Evolutionary conservation across 805 yeast genomes (phyloP).

Genomic region (Lipomyces lipofer): DNA sequence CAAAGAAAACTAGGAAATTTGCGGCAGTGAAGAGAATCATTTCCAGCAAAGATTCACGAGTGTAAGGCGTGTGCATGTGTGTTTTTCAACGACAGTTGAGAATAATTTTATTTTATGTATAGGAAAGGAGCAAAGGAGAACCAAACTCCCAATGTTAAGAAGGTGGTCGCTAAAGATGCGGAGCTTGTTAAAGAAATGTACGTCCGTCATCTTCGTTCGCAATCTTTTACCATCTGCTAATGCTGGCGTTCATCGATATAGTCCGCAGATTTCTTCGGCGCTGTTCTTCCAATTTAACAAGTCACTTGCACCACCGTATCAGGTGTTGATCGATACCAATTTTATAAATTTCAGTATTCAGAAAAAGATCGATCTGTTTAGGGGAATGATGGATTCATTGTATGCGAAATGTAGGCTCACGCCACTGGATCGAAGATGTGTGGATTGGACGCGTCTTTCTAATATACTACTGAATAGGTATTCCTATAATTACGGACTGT

Average conservation of each 20-base stretch:
- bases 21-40: constrained; percentile 87
- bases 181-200: constrained; percentile 66
- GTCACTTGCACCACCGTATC: constrained; percentile 97
- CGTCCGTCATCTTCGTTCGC: constrained; percentile 9
- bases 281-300: constrained; percentile 91
- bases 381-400: constrained; percentile 95
- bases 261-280: constrained; percentile 93
- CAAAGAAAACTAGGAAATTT: constrained; percentile 94
- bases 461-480: constrained; percentile 37
- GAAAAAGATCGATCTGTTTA: constrained; percentile 89
- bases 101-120: too few relatives aligned
- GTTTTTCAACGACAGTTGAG: too few relatives aligned
- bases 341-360: constrained; percentile 95
- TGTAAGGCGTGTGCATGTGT: constrained; percentile 43
- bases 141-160: constrained; percentile 43
- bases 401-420: constrained; percentile 95
- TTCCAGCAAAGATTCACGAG: constrained; percentile 67
- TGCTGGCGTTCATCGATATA: constrained; percentile 40
- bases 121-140: constrained; percentile 42
- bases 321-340: constrained; percentile 92
- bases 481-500: constrained; percentile 94
- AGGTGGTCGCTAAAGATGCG: constrained; percentile 73
- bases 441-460: not conserved
- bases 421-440: not conserved
- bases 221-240: constrained; percentile 1